Percentiles rank a stretch among this genome's conserved stretches.
These are phyloP conservation scores for Tillandsia leiboldiana DNA, from an alignment of 176 grass and related monocot genomes.

Conservation along the genomic window DNA sequence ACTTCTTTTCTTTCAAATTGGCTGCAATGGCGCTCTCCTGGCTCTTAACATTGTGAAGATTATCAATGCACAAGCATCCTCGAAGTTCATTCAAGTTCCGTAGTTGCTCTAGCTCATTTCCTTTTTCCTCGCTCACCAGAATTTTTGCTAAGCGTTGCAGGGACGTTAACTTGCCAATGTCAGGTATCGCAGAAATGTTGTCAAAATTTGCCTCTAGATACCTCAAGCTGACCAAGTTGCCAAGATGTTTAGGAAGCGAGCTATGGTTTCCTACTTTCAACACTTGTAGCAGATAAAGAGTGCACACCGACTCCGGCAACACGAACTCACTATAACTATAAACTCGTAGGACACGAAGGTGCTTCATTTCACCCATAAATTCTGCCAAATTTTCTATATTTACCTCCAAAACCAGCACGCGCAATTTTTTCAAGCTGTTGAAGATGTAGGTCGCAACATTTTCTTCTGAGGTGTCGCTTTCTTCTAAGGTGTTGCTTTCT, in stretches of 20 bases:
- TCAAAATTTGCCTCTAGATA: neutral
- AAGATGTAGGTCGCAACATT: neutral
- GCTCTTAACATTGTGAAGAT: constrained; percentile 22
- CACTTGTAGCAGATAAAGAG: too few species aligned
- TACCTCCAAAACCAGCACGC: too few species aligned
- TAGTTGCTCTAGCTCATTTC: constrained; percentile 22
- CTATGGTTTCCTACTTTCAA: neutral
- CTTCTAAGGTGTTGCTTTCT: too few species aligned
- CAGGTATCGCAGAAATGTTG: neutral
- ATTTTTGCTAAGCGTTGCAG: constrained; percentile 2
- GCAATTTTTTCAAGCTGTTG: too few species aligned
- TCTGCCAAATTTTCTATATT: too few species aligned
- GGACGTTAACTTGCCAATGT: constrained; percentile 16
- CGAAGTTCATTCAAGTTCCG: constrained; percentile 16
- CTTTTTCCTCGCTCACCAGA: constrained; percentile 12
- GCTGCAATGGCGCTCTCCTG: constrained; percentile 3
- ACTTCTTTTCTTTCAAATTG: neutral
- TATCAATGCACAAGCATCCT: constrained; percentile 10
- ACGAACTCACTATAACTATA: neutral
- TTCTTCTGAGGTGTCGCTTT: too few species aligned
- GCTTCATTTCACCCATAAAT: too few species aligned
- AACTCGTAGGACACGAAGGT: neutral
- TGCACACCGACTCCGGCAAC: constrained; percentile 16
- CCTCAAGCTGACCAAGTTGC: constrained; percentile 11
- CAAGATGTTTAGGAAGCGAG: neutral